Percentiles rank a stretch among this genome's conserved stretches.
Evolutionary conservation across 768 basidiomycete species (phyloP).

Genomic region (Leucosporidium creatinivorum): DNA sequence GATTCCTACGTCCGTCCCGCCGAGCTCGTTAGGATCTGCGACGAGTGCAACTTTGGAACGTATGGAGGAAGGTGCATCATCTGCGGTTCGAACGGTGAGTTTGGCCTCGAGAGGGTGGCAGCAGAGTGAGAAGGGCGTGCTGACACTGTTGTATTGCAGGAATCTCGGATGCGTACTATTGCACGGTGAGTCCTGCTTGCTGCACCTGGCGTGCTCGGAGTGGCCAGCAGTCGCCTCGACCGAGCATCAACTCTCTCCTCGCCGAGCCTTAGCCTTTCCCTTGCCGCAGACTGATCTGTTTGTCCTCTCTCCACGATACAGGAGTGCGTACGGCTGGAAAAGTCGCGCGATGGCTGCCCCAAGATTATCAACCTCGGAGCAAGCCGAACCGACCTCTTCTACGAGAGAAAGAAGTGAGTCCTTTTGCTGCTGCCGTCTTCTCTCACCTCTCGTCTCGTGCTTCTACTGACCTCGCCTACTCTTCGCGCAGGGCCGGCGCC

Average conservation of each 20-base stretch:
- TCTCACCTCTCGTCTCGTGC: too few relatives aligned
- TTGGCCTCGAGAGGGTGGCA: neutral
- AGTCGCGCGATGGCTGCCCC: constrained; percentile 95
- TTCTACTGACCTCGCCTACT: too few relatives aligned
- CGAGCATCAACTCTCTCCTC: too few relatives aligned
- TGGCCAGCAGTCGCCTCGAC: too few relatives aligned
- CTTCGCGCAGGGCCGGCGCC: too few relatives aligned
- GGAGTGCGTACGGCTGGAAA: constrained; percentile 61
- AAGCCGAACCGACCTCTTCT: constrained; percentile 75
- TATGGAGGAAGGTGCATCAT: constrained; percentile 98
- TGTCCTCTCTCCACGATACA: constrained; percentile 8
- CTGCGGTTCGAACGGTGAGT: constrained; percentile 83
- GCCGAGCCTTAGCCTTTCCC: too few relatives aligned
- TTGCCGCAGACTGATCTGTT: too few relatives aligned
- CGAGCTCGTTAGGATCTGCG: constrained; percentile 94
- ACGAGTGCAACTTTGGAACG: constrained; percentile 98
- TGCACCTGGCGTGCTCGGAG: too few relatives aligned
- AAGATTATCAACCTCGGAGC: constrained; percentile 95
- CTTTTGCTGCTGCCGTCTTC: too few relatives aligned
- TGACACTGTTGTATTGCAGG: constrained; percentile 48
- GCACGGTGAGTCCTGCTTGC: constrained; percentile 68
- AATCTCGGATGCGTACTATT: constrained; percentile 98
- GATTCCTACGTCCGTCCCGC: constrained; percentile 99
- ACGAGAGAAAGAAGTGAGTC: constrained; percentile 52
- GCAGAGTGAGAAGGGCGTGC: neutral